Base-by-base conservation (phyloP, 495 filamentous ascomycete genomes). In the Tuber magnatum region DNA sequence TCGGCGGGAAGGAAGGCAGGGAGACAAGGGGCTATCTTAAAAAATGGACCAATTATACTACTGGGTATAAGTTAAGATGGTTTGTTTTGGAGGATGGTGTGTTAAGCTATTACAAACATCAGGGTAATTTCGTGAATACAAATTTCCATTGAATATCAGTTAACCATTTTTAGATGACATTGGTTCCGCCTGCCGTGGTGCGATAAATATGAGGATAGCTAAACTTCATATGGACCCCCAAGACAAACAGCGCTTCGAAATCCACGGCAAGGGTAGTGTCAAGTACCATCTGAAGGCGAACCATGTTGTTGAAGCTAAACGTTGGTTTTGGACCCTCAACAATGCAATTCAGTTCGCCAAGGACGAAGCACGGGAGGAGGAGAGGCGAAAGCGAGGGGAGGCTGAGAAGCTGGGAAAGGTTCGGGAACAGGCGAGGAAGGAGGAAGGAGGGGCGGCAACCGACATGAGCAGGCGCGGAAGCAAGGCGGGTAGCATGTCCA, bases 1-100 rank as follows among this genome's bases (percentile, higher is more conserved):
- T 93, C 73, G 90, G 90, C 68, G 90, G 91, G 12, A 95, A 94
- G 78, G 95, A 99, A 76, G 90, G 91, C 16, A 89, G 94, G 68
- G 95, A 98, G 83, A 97, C 98, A 93, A 97, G 94, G 84, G 95
- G 95, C 14, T 99, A 98, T 83, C 86, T 99, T 74, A 97, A 97
- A 83, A 99, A 99, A 82, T 99, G 95, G 95, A 98, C 95, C 35
- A 99, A 99, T 80, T 99, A 99, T 83, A 93, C 94, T 14, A 93
- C 90, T 81, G 95, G 95, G 6, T 98, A 95, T 85, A 97, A 99
- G 85, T 85, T 99, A 72, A 88, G 95, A 70, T 99, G 94, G 94
- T 99, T 99, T 83, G 96, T 98, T 0, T 87, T 99, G 38, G 95
- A 99, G 80, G 96, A 98, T 82, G 95, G 95, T 24, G 96, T 99